These are phyloP conservation scores for Chrysoporthe austroafricana DNA, from an alignment of 2,329 filamentous ascomycete genomes.

Conservation along the genomic window DNA sequence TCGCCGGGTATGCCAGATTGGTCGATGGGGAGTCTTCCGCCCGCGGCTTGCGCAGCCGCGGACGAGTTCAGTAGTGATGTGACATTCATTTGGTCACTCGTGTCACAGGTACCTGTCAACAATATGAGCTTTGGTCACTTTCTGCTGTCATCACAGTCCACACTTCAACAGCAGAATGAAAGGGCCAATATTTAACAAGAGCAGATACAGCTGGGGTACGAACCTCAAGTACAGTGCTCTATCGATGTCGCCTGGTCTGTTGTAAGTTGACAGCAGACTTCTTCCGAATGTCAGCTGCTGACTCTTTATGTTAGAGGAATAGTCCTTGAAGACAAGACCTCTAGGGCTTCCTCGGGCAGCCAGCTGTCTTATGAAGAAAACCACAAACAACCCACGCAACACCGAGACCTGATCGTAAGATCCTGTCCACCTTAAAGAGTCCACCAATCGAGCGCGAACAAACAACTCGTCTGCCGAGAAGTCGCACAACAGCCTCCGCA, in stretches of 20 bases:
- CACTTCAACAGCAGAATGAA: neutral
- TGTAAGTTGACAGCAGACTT: slow-evolving; percentile 8
- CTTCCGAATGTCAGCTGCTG: neutral
- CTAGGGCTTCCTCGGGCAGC: slow-evolving; percentile 25
- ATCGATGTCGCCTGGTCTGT: neutral
- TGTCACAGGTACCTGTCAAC: slow-evolving; percentile 8
- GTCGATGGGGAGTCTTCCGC: slow-evolving; percentile 17
- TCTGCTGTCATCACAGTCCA: neutral
- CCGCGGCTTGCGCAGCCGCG: slow-evolving; percentile 29
- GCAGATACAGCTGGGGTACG: neutral
- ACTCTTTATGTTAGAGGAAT: slow-evolving; percentile 5
- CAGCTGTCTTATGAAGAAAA: slow-evolving; percentile 29
- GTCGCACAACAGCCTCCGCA: slow-evolving; percentile 23
- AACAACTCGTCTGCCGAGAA: slow-evolving; percentile 16
- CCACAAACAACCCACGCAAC: slow-evolving; percentile 22
- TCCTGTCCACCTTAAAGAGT: neutral
- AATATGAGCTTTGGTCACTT: slow-evolving; percentile 6
- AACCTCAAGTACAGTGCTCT: slow-evolving; percentile 13
- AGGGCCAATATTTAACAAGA: neutral
- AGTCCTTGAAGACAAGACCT: neutral
- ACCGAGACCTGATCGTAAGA: slow-evolving; percentile 1
- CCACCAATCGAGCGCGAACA: slow-evolving; percentile 14
- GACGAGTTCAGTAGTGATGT: slow-evolving; percentile 46
- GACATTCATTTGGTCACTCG: slow-evolving; percentile 42
- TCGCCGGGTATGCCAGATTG: slow-evolving; percentile 16